Evolutionary conservation across 345 rosid species (phyloP), one percentile per base, ranked within the genome.

Genomic region (Theobroma cacao): DNA sequence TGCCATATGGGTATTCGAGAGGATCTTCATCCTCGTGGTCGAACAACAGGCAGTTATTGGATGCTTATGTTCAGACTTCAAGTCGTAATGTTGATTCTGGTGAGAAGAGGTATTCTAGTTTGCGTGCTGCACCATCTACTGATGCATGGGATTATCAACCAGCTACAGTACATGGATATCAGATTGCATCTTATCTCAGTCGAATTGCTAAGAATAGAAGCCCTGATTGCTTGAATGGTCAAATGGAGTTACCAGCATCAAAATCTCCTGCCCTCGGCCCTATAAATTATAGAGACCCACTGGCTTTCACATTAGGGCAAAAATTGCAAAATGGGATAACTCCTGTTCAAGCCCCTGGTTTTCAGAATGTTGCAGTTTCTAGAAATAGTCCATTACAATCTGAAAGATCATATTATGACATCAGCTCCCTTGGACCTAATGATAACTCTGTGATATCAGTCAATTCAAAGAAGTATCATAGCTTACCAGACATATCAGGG

Each of bases 401-500:
- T 14, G 97, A 89, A 80, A 83, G 87, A 75, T 79, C 88, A 41
- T 85, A 77, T 82, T 86, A 88, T 77, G 92, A 85, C 78, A 82
- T 70, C 75, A 68, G 70, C 75, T 75, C 91, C 59, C 43, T 90
- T 75, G 89, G 81, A 68, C 84, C 84, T 68, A 84, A 86, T 62
- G 89, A 88, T 64, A 76, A 70, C 75, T 77, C 72, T 22, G 84
- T 82, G 28, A 74, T 78, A 78, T 75, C 87, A 20, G 84, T 83
- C 62, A 90, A 86, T 86, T 80, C 90, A 60, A 97, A 94, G 89
- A 93, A 93, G 77, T 93, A 88, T 80, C 94, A 88, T 79, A 94
- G 98, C 88, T 86, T 91, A 89, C 98, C 98, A 11, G 94, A 89
- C 84, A 91, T 94, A 70, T 89, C 99, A 11, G 98, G 93, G 66